Evolutionary conservation across 306 rosid genomes (phyloP).

Genomic region (Lupinus albus): DNA sequence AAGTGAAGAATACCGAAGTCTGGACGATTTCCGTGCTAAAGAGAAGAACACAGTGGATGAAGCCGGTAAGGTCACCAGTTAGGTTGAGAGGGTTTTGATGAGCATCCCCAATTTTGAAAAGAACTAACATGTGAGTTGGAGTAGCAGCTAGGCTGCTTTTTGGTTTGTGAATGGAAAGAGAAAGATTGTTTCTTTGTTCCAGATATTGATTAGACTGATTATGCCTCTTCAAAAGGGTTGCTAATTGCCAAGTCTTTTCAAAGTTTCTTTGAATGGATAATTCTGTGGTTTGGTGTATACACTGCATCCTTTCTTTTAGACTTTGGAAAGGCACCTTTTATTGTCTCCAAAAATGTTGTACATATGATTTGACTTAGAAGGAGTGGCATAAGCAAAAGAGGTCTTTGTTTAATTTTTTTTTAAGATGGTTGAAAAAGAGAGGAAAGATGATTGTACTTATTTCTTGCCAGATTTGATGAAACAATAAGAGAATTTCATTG

Average conservation of each 20-base stretch:
- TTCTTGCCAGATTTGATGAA: conserved; percentile 52
- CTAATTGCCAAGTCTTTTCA: conserved; percentile 50
- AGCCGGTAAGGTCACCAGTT: conserved; percentile 44
- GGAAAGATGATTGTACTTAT: conserved; percentile 48
- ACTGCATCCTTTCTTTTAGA: conserved; percentile 51
- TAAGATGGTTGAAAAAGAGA: conserved; percentile 14
- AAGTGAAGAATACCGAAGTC: conserved; percentile 69
- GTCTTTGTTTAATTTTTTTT: conserved; percentile 33
- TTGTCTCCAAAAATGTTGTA: conserved; percentile 56
- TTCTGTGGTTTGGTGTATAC: conserved; percentile 34
- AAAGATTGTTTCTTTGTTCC: conserved; percentile 55
- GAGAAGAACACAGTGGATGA: conserved; percentile 60
- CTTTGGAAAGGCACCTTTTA: conserved; percentile 54
- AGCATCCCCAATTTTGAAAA: conserved; percentile 61
- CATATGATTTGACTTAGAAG: conserved; percentile 49
- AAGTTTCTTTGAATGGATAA: conserved; percentile 52
- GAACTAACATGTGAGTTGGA: conserved; percentile 46
- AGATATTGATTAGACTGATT: conserved; percentile 48
- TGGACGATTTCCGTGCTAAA: conserved; percentile 83
- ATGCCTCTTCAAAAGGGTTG: conserved; percentile 52
- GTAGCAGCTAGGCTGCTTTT: conserved; percentile 56
- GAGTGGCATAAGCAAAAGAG: conserved; percentile 22
- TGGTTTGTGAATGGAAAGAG: conserved; percentile 50
- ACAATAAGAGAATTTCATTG: conserved; percentile 52
- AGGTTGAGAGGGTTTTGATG: conserved; percentile 45